Base-by-base conservation (phyloP, 495 filamentous ascomycete species). In the Tuber microsphaerosporum region DNA sequence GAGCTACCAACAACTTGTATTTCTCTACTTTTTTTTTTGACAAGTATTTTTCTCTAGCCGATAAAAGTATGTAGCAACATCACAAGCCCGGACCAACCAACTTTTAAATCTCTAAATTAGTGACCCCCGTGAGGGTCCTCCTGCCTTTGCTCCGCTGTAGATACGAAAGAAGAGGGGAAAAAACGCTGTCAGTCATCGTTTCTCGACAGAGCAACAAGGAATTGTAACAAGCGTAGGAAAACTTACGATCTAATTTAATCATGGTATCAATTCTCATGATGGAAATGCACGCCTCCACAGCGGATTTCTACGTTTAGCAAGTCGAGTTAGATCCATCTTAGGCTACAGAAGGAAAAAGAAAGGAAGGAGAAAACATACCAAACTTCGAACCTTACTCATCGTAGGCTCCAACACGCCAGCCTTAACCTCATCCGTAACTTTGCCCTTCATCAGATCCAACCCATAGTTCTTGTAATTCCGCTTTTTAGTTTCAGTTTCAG, bases 211-310 rank as follows among this genome's bases (percentile, higher is more conserved):
- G 45, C 73, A 34, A 76, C 65, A 31, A 61, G 14, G 17, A 48
- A 46, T 44, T 56, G 34, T 41, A 44, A 37, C 12, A n/a, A 17
- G 42, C 10, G 39, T 9, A 20, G 17, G 41, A 69, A 37, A 68
- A 80, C 78, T 73, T 74, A 80, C 78, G 93, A 89, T 99, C 95
- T 85, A 99, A 85, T 87, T 97, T 97, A 85, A 99, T 98, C 86
- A 99, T 88, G 77, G 95, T 99, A 87, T 99, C 95, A 83, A 99
- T 99, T 82, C 95, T 90, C 96, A 99, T 97, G 84, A 99, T 97
- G 82, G 94, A 91, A 85, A 99, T 97, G 85, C 96, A 98, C 75
- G 95, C 95, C 87, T 99, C 95, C 73, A 98, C 95, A 71, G 96
- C 96, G 87, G 91, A 94, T 91, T 99, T 99, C 80, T 81, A 51